Evolutionary conservation across 2,329 filamentous ascomycete genomes (phyloP).

Genomic region (Beauveria scarabaeidicola): DNA sequence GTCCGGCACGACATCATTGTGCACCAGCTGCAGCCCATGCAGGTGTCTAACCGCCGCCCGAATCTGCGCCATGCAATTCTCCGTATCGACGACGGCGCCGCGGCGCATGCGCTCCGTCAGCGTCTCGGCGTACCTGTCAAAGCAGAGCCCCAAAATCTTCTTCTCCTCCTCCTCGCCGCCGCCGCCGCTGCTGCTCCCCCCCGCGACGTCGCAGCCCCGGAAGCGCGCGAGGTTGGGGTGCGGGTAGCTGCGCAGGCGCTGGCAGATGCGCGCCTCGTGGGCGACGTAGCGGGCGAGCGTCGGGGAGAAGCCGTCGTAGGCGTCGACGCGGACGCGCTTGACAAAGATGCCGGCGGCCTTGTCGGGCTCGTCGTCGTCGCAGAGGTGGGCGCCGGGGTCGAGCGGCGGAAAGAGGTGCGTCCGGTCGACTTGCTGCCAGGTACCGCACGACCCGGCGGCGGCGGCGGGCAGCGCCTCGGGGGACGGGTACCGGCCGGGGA

Average conservation of each 20-base stretch:
- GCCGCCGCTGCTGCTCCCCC: too few species aligned
- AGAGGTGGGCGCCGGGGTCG: background rate
- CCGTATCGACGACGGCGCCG: background rate
- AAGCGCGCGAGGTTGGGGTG: background rate
- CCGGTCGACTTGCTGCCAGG: background rate
- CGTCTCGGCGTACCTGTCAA: background rate
- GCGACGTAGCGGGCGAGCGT: background rate
- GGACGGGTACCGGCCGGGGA: background rate
- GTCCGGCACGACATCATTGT: background rate
- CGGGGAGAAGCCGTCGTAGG: background rate
- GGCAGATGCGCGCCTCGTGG: constrained; percentile 1
- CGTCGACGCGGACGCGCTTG: background rate
- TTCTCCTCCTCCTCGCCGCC: background rate
- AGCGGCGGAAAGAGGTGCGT: background rate
- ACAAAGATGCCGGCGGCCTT: background rate
- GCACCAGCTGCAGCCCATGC: background rate
- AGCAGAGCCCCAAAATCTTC: background rate
- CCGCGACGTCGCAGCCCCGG: background rate
- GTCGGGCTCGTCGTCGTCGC: background rate
- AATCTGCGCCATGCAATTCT: background rate
- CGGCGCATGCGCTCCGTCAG: background rate
- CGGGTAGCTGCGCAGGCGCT: background rate
- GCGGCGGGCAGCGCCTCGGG: background rate
- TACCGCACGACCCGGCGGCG: background rate
- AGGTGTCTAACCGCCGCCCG: background rate